phyloP scores from a whole-genome alignment of 805 yeast genomes.

The Starmerella tilneyi region DNA sequence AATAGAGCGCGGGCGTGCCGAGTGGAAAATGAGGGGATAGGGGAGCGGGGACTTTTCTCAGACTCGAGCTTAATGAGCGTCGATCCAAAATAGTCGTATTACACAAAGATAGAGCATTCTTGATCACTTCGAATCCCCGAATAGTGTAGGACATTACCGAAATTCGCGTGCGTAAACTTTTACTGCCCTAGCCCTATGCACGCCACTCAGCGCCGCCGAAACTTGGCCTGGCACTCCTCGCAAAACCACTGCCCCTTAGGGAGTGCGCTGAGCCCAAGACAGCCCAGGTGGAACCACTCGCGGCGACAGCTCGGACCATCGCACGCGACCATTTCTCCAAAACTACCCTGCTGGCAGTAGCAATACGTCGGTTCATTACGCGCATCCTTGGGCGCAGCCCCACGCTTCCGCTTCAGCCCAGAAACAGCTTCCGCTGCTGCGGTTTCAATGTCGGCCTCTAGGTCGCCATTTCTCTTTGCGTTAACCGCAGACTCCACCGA shows the following conservation, averaged over 20 bases:
- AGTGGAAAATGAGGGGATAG: too few species aligned
- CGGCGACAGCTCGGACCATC: conserved; percentile 86
- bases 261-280: conserved; percentile 74
- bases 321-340: conserved; percentile 98
- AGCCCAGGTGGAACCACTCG: conserved; percentile 94
- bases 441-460: conserved; percentile 24
- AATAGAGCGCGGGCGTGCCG: too few species aligned
- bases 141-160: too few species aligned
- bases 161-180: too few species aligned
- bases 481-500: conserved; percentile 1
- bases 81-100: too few species aligned
- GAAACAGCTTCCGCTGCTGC: conserved; percentile 6
- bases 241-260: conserved; percentile 85
- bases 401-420: conserved; percentile 20
- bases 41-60: too few species aligned
- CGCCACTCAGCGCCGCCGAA: conserved; percentile 13
- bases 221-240: conserved; percentile 43
- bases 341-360: conserved; percentile 92
- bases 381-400: conserved; percentile 14
- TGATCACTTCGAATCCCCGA: too few species aligned
- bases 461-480: conserved; percentile 21
- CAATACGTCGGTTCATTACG: conserved; percentile 72
- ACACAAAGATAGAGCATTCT: too few species aligned
- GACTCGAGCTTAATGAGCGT: too few species aligned
- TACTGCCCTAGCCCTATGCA: not conserved